phyloP scores from a whole-genome alignment of 23 red algal genomes.

The Gracilaria vermiculophylla region DNA sequence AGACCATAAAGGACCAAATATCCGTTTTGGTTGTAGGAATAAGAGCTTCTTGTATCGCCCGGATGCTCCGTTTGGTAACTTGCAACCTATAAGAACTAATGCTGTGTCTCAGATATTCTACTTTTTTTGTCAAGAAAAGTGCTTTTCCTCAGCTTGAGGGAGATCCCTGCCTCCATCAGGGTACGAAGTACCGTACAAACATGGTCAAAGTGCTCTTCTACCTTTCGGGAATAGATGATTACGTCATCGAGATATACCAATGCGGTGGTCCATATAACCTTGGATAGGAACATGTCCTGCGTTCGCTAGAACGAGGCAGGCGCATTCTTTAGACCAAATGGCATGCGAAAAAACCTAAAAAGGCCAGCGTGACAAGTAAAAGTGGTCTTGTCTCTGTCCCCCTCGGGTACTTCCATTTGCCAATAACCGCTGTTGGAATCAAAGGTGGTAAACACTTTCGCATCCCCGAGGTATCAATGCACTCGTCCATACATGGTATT shows the following conservation, averaged over 20 bases:
- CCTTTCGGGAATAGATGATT: neutral
- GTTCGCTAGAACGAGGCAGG: constrained; percentile 32
- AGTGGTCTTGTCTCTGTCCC: neutral
- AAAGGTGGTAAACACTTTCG: neutral
- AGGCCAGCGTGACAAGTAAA: constrained; percentile 6
- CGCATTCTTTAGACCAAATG: constrained; percentile 20
- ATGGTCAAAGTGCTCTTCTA: neutral
- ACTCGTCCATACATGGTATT: constrained; percentile 29
- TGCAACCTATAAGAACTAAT: neutral
- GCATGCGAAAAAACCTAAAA: neutral
- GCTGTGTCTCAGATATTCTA: constrained; percentile 1
- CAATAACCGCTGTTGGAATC: constrained; percentile 26
- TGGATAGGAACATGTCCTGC: constrained; percentile 5
- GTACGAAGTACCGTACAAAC: neutral
- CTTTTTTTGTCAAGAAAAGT: neutral
- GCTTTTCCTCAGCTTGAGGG: neutral
- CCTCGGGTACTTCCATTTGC: neutral
- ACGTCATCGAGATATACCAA: constrained; percentile 41
- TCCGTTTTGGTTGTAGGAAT: too few species aligned
- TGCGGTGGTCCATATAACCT: neutral
- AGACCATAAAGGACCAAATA: too few species aligned
- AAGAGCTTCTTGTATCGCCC: neutral
- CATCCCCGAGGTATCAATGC: constrained; percentile 31
- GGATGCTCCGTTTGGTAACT: neutral
- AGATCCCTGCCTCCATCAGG: neutral